Conservation (phyloP, 305 asterid genomes). For the Solanum hybrid region DNA sequence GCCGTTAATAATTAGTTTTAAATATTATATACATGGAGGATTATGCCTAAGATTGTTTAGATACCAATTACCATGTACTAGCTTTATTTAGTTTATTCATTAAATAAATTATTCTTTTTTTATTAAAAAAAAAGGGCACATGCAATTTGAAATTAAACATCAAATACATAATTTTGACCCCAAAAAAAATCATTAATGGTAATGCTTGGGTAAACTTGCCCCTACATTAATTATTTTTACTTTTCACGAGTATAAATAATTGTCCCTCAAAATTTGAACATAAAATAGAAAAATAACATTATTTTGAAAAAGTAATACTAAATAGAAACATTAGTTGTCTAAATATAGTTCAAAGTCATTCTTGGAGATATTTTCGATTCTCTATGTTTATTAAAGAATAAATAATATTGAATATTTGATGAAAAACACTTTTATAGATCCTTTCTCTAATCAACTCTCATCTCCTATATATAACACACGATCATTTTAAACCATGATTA, state of each 20-base stretch:
- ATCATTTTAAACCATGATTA: neutral
- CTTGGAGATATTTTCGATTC: neutral
- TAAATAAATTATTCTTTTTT: neutral
- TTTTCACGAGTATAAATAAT: neutral
- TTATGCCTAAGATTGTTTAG: neutral
- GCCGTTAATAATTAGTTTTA: neutral
- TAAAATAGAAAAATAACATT: neutral
- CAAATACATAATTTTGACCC: neutral
- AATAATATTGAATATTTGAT: neutral
- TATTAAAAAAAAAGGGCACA: neutral
- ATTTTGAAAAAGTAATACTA: neutral
- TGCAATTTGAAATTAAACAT: neutral
- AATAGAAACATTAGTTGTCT: neutral
- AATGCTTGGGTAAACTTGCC: neutral
- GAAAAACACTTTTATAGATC: neutral
- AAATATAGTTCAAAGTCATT: neutral
- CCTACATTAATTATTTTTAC: neutral
- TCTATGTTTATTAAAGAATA: neutral
- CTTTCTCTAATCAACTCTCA: neutral
- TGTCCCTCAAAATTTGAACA: neutral
- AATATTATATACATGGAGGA: neutral
- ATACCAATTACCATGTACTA: neutral
- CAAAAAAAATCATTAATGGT: neutral
- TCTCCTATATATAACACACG: neutral
- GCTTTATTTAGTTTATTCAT: neutral